Conservation (phyloP, 2,329 filamentous ascomycete species). For the Bimuria novae-zelandiae region DNA sequence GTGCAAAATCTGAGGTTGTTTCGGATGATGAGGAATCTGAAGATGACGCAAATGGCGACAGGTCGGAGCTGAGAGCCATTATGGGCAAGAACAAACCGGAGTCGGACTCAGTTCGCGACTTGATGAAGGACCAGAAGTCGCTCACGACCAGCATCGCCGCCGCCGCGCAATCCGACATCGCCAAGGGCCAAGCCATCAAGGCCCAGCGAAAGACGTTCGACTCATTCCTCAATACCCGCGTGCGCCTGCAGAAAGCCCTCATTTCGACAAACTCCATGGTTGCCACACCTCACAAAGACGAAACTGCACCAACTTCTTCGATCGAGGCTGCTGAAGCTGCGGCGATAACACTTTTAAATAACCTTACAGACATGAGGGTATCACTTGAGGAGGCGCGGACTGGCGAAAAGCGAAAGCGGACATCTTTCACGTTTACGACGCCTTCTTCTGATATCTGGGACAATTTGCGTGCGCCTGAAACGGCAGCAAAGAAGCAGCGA, state of each 20-base stretch:
- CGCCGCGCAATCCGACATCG: constrained; percentile 74
- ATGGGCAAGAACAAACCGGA: constrained; percentile 53
- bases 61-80: constrained; percentile 23
- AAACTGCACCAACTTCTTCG: constrained; percentile 52
- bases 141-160: constrained; percentile 67
- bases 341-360: constrained; percentile 82
- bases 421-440: constrained; percentile 58
- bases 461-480: constrained; percentile 69
- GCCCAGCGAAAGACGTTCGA: constrained; percentile 86
- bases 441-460: constrained; percentile 72
- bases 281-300: constrained; percentile 26
- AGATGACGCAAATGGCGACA: constrained; percentile 43
- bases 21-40: constrained; percentile 47
- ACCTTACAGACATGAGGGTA: constrained; percentile 71
- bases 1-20: constrained; percentile 50
- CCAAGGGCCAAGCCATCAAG: constrained; percentile 86
- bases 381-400: constrained; percentile 59
- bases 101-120: constrained; percentile 57
- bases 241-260: constrained; percentile 90
- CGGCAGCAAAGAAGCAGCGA: constrained; percentile 62
- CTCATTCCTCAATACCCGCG: constrained; percentile 83
- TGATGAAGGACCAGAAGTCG: constrained; percentile 69
- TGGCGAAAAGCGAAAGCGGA: constrained; percentile 65
- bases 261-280: constrained; percentile 73
- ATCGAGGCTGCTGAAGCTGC: constrained; percentile 83